A percentile compares a stretch with the other conserved stretches of the same genome.
Evolutionary conservation across 345 rosid species (phyloP).

Genomic region (Odontarrhena argentea): DNA sequence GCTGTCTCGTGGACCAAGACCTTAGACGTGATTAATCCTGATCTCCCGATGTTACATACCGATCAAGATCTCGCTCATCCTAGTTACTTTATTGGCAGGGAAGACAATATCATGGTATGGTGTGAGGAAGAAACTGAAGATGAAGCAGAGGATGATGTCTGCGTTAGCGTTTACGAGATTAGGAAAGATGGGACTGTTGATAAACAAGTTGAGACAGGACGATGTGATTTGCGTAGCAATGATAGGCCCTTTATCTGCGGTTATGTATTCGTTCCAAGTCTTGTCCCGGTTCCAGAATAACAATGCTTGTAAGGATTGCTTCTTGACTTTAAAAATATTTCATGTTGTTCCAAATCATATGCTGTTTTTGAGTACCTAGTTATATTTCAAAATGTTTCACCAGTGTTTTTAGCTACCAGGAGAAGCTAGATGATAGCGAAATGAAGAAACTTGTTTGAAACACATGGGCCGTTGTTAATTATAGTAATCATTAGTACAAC

Average conservation of each 20-base stretch:
- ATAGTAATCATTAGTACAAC: constrained; percentile 35
- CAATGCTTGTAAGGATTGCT: not conserved
- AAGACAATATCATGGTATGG: constrained; percentile 29
- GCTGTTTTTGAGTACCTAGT: too few relatives aligned
- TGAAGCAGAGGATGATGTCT: constrained; percentile 20
- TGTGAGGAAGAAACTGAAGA: constrained; percentile 19
- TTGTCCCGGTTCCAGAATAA: constrained; percentile 35
- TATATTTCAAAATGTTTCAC: too few relatives aligned
- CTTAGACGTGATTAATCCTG: constrained; percentile 17
- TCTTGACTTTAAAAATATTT: not conserved
- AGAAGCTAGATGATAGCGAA: too few relatives aligned
- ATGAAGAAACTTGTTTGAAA: not conserved
- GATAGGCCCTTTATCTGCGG: constrained; percentile 23
- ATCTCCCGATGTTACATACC: constrained; percentile 34
- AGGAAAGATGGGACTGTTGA: constrained; percentile 22
- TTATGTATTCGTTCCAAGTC: constrained; percentile 31
- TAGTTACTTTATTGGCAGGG: constrained; percentile 29
- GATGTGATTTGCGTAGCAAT: constrained; percentile 10
- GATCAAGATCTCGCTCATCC: constrained; percentile 35
- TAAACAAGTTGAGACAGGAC: constrained; percentile 22
- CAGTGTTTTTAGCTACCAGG: too few relatives aligned
- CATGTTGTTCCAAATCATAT: constrained; percentile 5
- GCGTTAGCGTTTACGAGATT: constrained; percentile 24
- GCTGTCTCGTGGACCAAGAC: constrained; percentile 33
- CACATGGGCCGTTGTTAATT: constrained; percentile 19